Evolutionary conservation across 2,329 filamentous ascomycete genomes (phyloP).

Genomic region (Knoxdaviesia capensis): DNA sequence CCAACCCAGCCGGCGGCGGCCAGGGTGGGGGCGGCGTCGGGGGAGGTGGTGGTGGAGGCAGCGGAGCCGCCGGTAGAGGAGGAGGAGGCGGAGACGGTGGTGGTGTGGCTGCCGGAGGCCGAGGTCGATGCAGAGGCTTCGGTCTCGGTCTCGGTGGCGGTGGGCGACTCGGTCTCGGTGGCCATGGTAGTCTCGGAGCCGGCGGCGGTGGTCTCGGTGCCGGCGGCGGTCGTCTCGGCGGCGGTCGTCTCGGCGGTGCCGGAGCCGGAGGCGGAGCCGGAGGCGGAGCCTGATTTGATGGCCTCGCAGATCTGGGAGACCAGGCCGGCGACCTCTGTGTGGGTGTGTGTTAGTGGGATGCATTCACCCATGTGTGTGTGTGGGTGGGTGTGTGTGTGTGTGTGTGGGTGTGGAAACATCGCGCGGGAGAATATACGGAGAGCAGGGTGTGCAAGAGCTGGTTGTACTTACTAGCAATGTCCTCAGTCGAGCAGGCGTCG

Average conservation of each 20-base stretch:
- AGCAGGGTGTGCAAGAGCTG: not conserved
- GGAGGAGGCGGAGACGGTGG: not conserved
- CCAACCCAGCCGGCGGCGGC: constrained; percentile 11
- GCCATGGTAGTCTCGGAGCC: not conserved
- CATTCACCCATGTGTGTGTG: no score
- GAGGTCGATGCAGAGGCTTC: not conserved
- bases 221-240: constrained; percentile 3
- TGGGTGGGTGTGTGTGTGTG: no score
- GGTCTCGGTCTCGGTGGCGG: not conserved
- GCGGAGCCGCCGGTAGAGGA: constrained; percentile 1
- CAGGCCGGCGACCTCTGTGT: constrained; percentile 8
- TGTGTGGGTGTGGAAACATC: no score
- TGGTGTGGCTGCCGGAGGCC: not conserved
- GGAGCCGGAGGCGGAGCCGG: constrained; percentile 3
- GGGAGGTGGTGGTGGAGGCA: constrained; percentile 3
- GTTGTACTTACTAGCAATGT: constrained; percentile 14
- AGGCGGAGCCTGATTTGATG: constrained; percentile 3
- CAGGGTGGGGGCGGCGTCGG: constrained; percentile 8
- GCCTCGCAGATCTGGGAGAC: constrained; percentile 10
- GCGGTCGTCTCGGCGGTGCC: constrained; percentile 4
- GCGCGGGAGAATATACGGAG: no score
- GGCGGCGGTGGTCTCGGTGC: constrained; percentile 1
- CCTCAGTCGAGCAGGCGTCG: constrained; percentile 13
- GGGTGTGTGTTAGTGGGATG: constrained; percentile 2
- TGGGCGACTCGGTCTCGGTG: not conserved